Percentiles rank a stretch among this genome's conserved stretches.
These are phyloP conservation scores for Logfia minima DNA, from an alignment of 129 eudicot species.

Conservation along the genomic window DNA sequence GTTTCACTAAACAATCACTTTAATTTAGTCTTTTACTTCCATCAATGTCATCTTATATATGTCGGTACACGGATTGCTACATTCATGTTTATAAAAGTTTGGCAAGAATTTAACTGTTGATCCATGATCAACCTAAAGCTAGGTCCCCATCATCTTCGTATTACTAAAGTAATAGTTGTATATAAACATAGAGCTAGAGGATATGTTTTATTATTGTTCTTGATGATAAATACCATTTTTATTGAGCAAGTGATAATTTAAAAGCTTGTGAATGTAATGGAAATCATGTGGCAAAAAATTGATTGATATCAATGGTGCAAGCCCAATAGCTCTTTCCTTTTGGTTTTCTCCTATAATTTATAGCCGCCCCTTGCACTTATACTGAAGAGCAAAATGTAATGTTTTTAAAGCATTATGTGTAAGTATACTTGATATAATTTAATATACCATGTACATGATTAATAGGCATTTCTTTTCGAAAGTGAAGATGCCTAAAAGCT, in stretches of 20 bases:
- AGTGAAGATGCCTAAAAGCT: not conserved
- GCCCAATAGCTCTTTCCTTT: conserved; percentile 31
- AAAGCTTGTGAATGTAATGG: conserved; percentile 25
- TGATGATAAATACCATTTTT: conserved; percentile 23
- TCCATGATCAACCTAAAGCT: conserved; percentile 4
- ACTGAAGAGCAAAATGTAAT: not conserved
- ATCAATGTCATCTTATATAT: conserved; percentile 17
- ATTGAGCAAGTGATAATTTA: conserved; percentile 32
- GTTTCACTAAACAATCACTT: not conserved
- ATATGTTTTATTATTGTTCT: conserved; percentile 29
- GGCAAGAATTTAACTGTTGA: not conserved
- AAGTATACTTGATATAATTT: not conserved
- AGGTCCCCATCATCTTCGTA: not conserved
- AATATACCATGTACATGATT: too few relatives aligned
- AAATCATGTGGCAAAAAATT: conserved; percentile 17
- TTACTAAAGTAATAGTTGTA: not conserved
- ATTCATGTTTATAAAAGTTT: conserved; percentile 10
- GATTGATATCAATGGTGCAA: conserved; percentile 25
- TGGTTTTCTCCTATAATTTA: conserved; percentile 2
- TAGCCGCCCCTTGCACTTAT: conserved; percentile 30
- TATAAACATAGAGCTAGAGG: conserved; percentile 16
- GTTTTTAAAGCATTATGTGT: not conserved
- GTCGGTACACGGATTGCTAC: not conserved
- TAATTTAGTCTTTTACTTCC: conserved; percentile 26
- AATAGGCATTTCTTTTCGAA: not conserved